A percentile compares a stretch with the other conserved stretches of the same genome.
Conservation (phyloP, 805 yeast genomes). For the Nematodospora valgi region DNA sequence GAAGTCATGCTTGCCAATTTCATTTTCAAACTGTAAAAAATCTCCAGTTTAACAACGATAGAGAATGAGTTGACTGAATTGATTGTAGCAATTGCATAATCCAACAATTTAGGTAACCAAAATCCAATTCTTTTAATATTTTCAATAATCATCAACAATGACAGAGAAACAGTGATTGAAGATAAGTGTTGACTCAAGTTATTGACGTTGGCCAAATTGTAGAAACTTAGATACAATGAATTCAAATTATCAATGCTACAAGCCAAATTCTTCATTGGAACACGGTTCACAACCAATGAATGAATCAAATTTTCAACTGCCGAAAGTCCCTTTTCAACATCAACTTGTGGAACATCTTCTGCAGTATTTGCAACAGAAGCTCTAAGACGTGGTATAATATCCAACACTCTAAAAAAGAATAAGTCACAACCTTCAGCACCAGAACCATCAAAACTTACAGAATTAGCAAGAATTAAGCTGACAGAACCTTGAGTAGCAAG, state of each 20-base stretch:
- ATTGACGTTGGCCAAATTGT: slow-evolving; percentile 11
- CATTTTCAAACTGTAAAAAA: slow-evolving; percentile 16
- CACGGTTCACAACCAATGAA: slow-evolving; percentile 51
- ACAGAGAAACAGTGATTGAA: slow-evolving; percentile 15
- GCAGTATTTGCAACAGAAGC: slow-evolving; percentile 56
- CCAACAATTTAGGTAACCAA: slow-evolving; percentile 37
- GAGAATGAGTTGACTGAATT: slow-evolving; percentile 12
- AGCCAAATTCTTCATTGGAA: slow-evolving; percentile 39
- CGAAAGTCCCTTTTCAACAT: slow-evolving; percentile 73
- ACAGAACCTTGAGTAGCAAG: slow-evolving; percentile 59
- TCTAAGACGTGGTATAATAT: slow-evolving; percentile 76
- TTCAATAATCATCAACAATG: slow-evolving; percentile 16
- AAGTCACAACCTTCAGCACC: slow-evolving; percentile 41
- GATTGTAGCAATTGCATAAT: slow-evolving; percentile 24
- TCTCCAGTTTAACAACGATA: slow-evolving; percentile 7
- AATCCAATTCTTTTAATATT: slow-evolving; percentile 13
- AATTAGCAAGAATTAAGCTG: slow-evolving; percentile 56
- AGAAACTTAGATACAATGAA: slow-evolving; percentile 8
- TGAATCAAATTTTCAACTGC: slow-evolving; percentile 68
- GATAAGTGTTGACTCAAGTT: slow-evolving; percentile 5
- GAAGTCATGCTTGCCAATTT: slow-evolving; percentile 12
- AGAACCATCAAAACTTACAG: slow-evolving; percentile 41
- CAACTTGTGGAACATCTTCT: slow-evolving; percentile 73
- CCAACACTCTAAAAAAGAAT: slow-evolving; percentile 68
- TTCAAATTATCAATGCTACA: slow-evolving; percentile 15